Evolutionary conservation across 371 early-diverging fungal species (phyloP).

Genomic region (Mortierella sp.): DNA sequence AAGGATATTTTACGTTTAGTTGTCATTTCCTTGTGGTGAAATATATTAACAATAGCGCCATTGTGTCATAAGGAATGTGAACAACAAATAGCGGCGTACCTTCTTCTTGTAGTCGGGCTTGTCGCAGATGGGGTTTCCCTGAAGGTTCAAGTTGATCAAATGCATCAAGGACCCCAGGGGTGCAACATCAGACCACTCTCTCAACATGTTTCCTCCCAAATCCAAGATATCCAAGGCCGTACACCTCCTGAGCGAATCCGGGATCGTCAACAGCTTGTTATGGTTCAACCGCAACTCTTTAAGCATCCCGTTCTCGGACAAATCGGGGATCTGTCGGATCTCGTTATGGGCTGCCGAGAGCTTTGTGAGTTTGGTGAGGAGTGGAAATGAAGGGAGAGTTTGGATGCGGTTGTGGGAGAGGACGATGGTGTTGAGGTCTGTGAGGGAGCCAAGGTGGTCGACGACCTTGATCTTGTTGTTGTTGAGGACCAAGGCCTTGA

Average conservation of each 20-base stretch:
- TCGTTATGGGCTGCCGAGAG: slow-evolving; percentile 83
- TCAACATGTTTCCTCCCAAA: slow-evolving; percentile 79
- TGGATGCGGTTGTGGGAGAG: slow-evolving; percentile 85
- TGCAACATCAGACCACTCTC: slow-evolving; percentile 76
- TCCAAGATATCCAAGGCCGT: slow-evolving; percentile 77
- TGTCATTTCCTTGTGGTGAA: background rate
- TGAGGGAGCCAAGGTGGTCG: slow-evolving; percentile 72
- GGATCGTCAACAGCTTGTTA: slow-evolving; percentile 78
- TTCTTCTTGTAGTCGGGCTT: slow-evolving; percentile 75
- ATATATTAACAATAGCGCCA: background rate
- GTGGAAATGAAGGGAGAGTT: slow-evolving; percentile 67
- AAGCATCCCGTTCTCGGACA: slow-evolving; percentile 66
- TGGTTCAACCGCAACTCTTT: slow-evolving; percentile 86
- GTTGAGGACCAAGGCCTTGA: slow-evolving; percentile 89
- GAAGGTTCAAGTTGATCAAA: slow-evolving; percentile 81
- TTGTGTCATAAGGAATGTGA: background rate
- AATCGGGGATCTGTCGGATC: slow-evolving; percentile 76
- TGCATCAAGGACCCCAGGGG: slow-evolving; percentile 69
- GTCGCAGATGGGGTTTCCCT: slow-evolving; percentile 83
- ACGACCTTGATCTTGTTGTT: slow-evolving; percentile 78
- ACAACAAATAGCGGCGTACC: slow-evolving; percentile 53
- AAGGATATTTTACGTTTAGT: background rate
- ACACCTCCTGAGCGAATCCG: slow-evolving; percentile 70
- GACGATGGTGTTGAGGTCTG: slow-evolving; percentile 83
- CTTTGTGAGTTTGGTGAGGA: slow-evolving; percentile 74